Conservation (phyloP, 225 moss, liverwort and hornwort species). For the Marchantia polymorpha region DNA sequence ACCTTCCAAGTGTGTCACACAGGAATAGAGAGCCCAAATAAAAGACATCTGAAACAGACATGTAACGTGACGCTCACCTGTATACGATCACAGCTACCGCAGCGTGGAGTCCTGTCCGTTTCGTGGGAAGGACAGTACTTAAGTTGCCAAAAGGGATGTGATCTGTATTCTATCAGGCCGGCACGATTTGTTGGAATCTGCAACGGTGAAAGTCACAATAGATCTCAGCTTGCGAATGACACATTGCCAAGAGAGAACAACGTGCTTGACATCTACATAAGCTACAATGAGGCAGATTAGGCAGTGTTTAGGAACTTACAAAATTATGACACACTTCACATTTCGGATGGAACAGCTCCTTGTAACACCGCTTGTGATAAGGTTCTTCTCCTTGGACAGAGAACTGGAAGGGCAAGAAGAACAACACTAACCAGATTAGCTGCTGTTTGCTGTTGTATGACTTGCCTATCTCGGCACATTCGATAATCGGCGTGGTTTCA, state of each 20-base stretch:
- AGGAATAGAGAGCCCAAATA: not conserved
- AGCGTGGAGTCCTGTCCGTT: slow-evolving; percentile 68
- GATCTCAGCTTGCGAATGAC: not conserved
- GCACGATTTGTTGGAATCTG: slow-evolving; percentile 81
- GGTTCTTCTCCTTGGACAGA: slow-evolving; percentile 70
- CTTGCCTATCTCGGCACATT: not conserved
- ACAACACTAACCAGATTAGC: not conserved
- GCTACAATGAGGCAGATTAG: no score
- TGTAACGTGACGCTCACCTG: slow-evolving; percentile 49
- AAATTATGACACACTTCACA: slow-evolving; percentile 80
- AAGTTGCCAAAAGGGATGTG: slow-evolving; percentile 97
- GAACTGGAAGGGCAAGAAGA: slow-evolving; percentile 45
- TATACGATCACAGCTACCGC: slow-evolving; percentile 96
- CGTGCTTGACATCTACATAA: not conserved
- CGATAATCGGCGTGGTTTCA: not conserved
- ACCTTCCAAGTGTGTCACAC: not conserved
- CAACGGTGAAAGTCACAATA: not conserved
- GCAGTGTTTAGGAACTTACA: slow-evolving; percentile 36
- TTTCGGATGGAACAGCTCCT: slow-evolving; percentile 82
- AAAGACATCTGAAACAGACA: not conserved
- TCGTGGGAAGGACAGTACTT: slow-evolving; percentile 94
- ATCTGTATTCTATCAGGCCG: slow-evolving; percentile 86
- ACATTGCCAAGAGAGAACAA: not conserved
- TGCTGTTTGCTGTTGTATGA: not conserved
- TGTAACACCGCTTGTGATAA: slow-evolving; percentile 77